Evolutionary conservation across 306 rosid genomes (phyloP), one percentile per base, ranked within the genome.

Genomic region (Malus sylvestris): DNA sequence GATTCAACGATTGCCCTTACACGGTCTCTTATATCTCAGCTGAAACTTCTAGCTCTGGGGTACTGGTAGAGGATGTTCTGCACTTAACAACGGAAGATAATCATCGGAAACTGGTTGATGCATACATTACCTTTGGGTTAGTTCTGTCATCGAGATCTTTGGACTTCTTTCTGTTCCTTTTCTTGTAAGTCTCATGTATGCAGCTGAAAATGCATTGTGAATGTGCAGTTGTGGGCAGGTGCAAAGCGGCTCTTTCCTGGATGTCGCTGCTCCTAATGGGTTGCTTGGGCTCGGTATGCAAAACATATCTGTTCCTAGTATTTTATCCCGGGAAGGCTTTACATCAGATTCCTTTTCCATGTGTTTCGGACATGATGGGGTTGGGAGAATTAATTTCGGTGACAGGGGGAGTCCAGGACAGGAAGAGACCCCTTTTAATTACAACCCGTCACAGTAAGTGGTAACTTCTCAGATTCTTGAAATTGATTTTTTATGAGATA

Each of bases 271-370:
- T 70, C 98, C 98, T 59, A 91, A 94, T 30, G 98, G 97, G 77
- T 86, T 94, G 81, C 86, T 94, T 87, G 97, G 98, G 83, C 97
- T 91, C 32, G 98, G 98, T 55, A 91, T 94, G 98, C 94, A 89
- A 88, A 89, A 90, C 81, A 88, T 94, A 90, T 94, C 98, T 53
- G 98, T 94, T 83, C 98, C 98, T 78, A 94, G 97, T 85, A 80
- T 90, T 80, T 87, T 94, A 76, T 88, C 97, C 30, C 82, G 89
- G 72, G 94, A 90, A 75, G 98, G 98, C 19, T 84, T 88, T 62
- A 91, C 80, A 5, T 91, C 93, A 55, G 88, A 94, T 87, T 94
- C 98, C 59, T 91, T 94, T 79, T 91, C 98, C 78, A 90, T 94
- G 98, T 94, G 98, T 85, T 94, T 93, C 70, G 93, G 98, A 79